Percentiles rank a stretch among this genome's conserved stretches.
phyloP scores from a whole-genome alignment of 164 flowering plant genomes.

The Magnolia changhungtana region DNA sequence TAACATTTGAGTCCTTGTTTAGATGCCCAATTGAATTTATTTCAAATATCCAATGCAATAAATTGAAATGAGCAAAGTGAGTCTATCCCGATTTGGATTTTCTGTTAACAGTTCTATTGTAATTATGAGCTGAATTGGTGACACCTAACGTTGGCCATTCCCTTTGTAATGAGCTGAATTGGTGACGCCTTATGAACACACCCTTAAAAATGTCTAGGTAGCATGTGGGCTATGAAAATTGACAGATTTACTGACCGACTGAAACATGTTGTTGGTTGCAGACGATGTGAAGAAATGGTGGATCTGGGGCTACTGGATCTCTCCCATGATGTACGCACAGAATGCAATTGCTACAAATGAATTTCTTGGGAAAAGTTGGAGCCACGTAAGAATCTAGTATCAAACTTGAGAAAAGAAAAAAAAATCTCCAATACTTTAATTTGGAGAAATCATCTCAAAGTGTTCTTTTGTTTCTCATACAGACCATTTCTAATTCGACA shows the following conservation, averaged over 20 bases:
- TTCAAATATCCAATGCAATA: no score
- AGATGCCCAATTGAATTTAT: no score
- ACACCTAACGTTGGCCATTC: no score
- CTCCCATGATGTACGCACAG: conserved; percentile 57
- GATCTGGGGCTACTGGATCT: conserved; percentile 58
- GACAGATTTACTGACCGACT: background rate
- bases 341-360: conserved; percentile 24
- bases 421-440: background rate
- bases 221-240: no score
- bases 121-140: no score
- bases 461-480: background rate
- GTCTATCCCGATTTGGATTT: no score
- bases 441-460: background rate
- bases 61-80: no score
- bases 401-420: background rate
- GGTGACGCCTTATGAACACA: no score
- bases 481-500: background rate
- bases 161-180: background rate
- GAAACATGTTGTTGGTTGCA: background rate
- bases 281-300: conserved; percentile 33
- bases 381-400: conserved; percentile 9
- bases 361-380: conserved; percentile 35
- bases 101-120: no score
- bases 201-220: background rate
- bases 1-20: background rate